phyloP scores from a whole-genome alignment of 2,329 filamentous ascomycete species.

The Teratosphaeria zuluensis region DNA sequence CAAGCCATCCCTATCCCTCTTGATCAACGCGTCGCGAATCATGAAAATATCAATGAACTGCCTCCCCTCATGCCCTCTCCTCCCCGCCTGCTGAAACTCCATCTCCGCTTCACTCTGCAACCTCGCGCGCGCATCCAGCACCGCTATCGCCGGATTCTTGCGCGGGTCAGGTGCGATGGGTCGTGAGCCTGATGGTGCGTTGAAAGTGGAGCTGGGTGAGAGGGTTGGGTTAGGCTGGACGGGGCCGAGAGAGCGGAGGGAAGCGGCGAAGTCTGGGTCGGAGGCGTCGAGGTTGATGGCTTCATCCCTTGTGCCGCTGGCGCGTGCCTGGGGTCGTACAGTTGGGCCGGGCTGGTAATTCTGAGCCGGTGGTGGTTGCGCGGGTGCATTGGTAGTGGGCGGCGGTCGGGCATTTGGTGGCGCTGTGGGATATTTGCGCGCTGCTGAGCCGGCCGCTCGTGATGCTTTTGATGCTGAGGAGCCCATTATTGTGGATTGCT shows the following conservation, averaged over 20 bases:
- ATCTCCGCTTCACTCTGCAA: conserved; percentile 44
- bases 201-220: conserved; percentile 46
- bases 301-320: conserved; percentile 29
- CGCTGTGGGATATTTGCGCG: conserved; percentile 48
- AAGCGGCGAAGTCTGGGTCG: conserved; percentile 63
- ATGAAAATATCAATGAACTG: conserved; percentile 36
- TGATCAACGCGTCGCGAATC: conserved; percentile 26
- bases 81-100: conserved; percentile 40
- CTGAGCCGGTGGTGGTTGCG: conserved; percentile 18
- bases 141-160: conserved; percentile 46
- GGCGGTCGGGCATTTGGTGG: conserved; percentile 11
- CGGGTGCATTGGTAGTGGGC: conserved; percentile 21
- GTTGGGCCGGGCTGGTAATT: conserved; percentile 29
- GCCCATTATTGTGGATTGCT: too few species aligned
- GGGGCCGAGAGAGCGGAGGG: conserved; percentile 58
- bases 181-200: conserved; percentile 23
- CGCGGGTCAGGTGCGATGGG: conserved; percentile 25
- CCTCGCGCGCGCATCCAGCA: conserved; percentile 42
- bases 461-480: conserved; percentile 10
- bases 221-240: conserved; percentile 49
- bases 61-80: conserved; percentile 31
- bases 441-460: conserved; percentile 23
- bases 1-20: conserved; percentile 23
- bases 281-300: conserved; percentile 52
- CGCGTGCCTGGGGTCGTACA: conserved; percentile 31